Percentiles rank a stretch among this genome's conserved stretches.
These are phyloP conservation scores for Pelargonium myrrhifolium DNA, from an alignment of 441 rosid species.

Conservation along the genomic window DNA sequence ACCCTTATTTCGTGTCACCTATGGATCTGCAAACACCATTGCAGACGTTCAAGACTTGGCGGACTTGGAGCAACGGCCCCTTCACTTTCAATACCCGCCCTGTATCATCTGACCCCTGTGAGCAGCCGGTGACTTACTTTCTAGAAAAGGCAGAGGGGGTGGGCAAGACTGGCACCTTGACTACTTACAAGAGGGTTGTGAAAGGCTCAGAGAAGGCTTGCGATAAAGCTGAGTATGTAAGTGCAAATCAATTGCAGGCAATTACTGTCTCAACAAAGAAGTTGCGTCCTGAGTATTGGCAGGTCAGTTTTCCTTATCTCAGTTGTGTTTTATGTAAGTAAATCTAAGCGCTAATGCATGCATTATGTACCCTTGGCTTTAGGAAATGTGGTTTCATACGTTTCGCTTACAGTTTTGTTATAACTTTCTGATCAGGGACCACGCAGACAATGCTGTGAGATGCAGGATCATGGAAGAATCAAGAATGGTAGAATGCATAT, in stretches of 20 bases:
- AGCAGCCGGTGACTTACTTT: conserved; percentile 48
- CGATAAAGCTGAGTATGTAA: conserved; percentile 20
- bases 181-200: conserved; percentile 34
- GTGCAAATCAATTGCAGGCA: conserved; percentile 31
- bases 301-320: conserved; percentile 27
- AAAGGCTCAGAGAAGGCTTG: conserved; percentile 31
- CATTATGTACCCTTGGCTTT: too few species aligned
- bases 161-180: conserved; percentile 36
- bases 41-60: conserved; percentile 75
- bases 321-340: not conserved
- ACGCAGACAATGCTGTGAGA: conserved; percentile 57
- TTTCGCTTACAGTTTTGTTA: not conserved
- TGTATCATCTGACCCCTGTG: conserved; percentile 38
- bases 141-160: conserved; percentile 38
- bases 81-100: conserved; percentile 64
- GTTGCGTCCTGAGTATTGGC: conserved; percentile 54
- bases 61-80: conserved; percentile 50
- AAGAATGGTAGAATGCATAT: conserved; percentile 33
- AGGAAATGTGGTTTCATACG: not conserved
- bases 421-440: conserved; percentile 38
- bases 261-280: conserved; percentile 46
- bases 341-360: not conserved
- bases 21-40: conserved; percentile 41
- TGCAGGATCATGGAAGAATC: conserved; percentile 30
- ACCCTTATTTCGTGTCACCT: conserved; percentile 38